These are phyloP conservation scores for Bauhinia variegata DNA, from an alignment of 306 rosid genomes.

Conservation along the genomic window DNA sequence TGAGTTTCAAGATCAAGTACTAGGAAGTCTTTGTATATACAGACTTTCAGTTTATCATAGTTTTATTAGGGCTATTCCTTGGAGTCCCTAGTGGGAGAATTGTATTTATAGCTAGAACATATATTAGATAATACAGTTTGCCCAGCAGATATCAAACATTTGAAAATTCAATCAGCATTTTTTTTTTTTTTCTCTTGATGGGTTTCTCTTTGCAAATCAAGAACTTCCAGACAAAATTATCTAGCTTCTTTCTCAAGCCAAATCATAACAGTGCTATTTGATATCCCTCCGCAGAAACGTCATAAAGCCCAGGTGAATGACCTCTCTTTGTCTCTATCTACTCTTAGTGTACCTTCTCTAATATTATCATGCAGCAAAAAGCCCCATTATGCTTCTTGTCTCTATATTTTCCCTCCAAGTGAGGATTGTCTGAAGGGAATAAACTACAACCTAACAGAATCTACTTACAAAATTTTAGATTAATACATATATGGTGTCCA, in stretches of 20 bases:
- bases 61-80: slow-evolving; percentile 9
- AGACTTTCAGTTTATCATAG: not conserved
- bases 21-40: slow-evolving; percentile 4
- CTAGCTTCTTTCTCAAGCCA: not conserved
- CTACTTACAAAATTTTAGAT: not conserved
- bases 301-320: too few species aligned
- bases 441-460: not conserved
- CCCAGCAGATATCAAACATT: not conserved
- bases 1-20: too few species aligned
- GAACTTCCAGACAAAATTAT: not conserved
- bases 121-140: not conserved
- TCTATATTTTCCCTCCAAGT: not conserved
- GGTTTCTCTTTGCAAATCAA: not conserved
- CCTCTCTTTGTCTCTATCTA: too few species aligned
- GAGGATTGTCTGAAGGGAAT: not conserved
- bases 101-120: not conserved
- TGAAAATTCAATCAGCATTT: not conserved
- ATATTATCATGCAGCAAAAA: too few species aligned
- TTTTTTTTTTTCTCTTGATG: not conserved
- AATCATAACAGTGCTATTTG: too few species aligned
- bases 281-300: too few species aligned
- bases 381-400: not conserved
- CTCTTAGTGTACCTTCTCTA: too few species aligned
- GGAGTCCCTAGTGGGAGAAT: not conserved
- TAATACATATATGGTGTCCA: too few species aligned